phyloP scores from a whole-genome alignment of 164 flowering plant genomes.

The Macadamia tetraphylla region DNA sequence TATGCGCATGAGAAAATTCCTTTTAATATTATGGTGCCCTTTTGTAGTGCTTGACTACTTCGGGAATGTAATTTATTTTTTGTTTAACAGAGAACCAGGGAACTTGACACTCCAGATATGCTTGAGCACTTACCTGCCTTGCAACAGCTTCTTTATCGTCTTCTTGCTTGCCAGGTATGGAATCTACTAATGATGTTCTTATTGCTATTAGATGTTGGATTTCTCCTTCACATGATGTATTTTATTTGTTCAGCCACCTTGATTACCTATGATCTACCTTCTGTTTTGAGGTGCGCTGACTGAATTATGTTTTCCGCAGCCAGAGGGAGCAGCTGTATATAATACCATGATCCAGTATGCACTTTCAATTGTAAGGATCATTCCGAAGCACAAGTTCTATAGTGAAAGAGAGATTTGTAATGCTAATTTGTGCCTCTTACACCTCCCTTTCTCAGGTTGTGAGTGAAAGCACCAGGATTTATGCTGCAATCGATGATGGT shows the following conservation, averaged over 20 bases:
- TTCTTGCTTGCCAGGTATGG: constrained; percentile 50
- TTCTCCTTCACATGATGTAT: not conserved
- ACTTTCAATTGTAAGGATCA: constrained; percentile 39
- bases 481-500: constrained; percentile 42
- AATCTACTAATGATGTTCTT: not conserved
- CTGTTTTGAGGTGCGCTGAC: constrained; percentile 2
- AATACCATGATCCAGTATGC: constrained; percentile 43
- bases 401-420: not conserved
- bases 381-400: not conserved
- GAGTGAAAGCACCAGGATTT: constrained; percentile 36
- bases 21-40: not conserved
- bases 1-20: too few species aligned
- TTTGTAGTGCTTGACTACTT: not conserved
- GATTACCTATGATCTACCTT: constrained; percentile 1
- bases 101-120: constrained; percentile 21
- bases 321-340: constrained; percentile 39
- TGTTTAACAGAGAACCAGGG: constrained; percentile 26
- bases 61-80: not conserved
- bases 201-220: not conserved
- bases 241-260: not conserved
- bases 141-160: constrained; percentile 49
- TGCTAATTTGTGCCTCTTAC: constrained; percentile 3
- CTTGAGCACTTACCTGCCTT: constrained; percentile 46
- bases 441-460: constrained; percentile 34
- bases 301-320: constrained; percentile 31